Base-by-base conservation (phyloP, 2,329 filamentous ascomycete genomes). In the Capronia epimyces region DNA sequence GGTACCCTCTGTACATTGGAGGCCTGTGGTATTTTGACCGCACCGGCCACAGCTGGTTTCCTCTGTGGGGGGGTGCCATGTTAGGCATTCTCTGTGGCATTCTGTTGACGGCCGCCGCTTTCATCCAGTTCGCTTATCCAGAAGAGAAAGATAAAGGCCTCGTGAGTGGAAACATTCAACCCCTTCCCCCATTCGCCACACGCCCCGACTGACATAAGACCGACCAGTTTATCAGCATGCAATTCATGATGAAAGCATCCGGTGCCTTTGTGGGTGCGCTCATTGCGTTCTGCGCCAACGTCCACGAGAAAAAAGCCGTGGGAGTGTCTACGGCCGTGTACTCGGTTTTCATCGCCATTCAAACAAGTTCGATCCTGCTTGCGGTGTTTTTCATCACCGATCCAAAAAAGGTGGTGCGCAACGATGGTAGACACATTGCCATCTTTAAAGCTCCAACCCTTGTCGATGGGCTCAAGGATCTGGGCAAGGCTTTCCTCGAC, bases 361-460 rank as follows among this genome's bases (percentile, higher is more conserved):
- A n/a, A n/a, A n/a, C n/a, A n/a, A n/a, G n/a, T n/a, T n/a, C n/a
- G n/a, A n/a, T n/a, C n/a, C n/a, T n/a, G n/a, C n/a, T n/a, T n/a
- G n/a, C n/a, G n/a, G n/a, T n/a, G n/a, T n/a, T n/a, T n/a, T n/a
- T n/a, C n/a, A n/a, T n/a, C n/a, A n/a, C n/a, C 34, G 49, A 53
- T 15, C 59, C 59, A 2, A 47, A 45, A 27, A 49, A 59, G 13
- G 50, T 62, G 9, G 52, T 60, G 3, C 51, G 59, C n/a, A 56
- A 60, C 32, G 59, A 62, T 36, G 59, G 59, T 8, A 57, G 56
- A 6, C 58, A 60, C 43, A 53, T 62, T 32, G 58, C 59, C 36
- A 57, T 60, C 34, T 62, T 62, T 56, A 43, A 49, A 25, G 25
- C 49, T 18, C 39, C 53, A 3, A 43, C 27, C 5, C 36, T 61